These are phyloP conservation scores for Neopestalotiopsis sp. DNA, from an alignment of 2,329 filamentous ascomycete species.

Conservation along the genomic window DNA sequence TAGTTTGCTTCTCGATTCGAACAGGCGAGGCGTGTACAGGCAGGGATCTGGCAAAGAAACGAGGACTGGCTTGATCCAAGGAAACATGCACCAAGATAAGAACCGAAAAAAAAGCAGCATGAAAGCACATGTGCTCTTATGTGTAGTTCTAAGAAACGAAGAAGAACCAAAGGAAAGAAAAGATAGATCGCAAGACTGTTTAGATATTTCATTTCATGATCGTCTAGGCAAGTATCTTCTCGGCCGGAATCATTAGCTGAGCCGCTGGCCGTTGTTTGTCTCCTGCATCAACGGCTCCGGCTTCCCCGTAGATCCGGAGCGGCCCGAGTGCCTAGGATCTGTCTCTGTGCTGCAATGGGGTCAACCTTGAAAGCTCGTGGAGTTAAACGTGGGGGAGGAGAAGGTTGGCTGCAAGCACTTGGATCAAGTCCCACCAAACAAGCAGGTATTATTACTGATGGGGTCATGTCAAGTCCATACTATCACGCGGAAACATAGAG, in stretches of 20 bases:
- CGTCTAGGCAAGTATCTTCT: not conserved
- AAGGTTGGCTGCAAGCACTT: not conserved
- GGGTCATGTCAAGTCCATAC: not conserved
- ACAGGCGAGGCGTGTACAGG: too few species aligned
- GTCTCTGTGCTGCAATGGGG: conserved; percentile 6
- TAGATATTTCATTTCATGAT: too few species aligned
- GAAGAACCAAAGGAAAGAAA: too few species aligned
- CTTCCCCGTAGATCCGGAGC: conserved; percentile 3
- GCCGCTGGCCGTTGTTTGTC: not conserved
- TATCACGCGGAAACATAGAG: not conserved
- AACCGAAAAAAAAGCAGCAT: too few species aligned
- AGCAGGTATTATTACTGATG: not conserved
- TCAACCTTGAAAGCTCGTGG: not conserved
- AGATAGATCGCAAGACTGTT: too few species aligned
- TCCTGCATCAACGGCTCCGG: not conserved
- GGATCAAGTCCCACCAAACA: not conserved
- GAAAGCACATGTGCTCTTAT: too few species aligned
- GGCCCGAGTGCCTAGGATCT: conserved; percentile 1
- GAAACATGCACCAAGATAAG: too few species aligned
- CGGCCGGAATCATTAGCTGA: not conserved
- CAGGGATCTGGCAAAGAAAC: too few species aligned
- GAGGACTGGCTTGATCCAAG: too few species aligned
- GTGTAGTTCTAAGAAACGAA: too few species aligned
- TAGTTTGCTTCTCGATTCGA: too few species aligned
- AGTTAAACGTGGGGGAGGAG: not conserved